Conservation (phyloP, 23 red algal species). For the Gracilaria domingensis region DNA sequence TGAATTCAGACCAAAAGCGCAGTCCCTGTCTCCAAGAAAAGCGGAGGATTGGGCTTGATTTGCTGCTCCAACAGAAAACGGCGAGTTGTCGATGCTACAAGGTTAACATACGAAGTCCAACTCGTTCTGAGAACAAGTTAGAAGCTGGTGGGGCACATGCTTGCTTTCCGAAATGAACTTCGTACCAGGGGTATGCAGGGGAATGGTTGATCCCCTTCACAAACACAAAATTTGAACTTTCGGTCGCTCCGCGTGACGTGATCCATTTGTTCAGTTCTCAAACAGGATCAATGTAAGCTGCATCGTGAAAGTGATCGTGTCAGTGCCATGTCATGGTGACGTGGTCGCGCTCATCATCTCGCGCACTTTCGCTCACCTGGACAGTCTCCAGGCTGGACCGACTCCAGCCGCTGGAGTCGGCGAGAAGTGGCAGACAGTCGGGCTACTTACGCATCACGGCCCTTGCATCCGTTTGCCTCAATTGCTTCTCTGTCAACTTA, state of each 20-base stretch:
- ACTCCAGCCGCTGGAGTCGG: no score
- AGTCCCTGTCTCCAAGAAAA: neutral
- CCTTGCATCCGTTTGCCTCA: neutral
- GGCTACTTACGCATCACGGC: neutral
- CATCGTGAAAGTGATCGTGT: neutral
- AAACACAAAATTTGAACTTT: neutral
- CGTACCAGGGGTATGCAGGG: no score
- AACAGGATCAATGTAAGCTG: neutral
- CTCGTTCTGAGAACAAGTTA: no score
- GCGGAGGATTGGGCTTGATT: neutral
- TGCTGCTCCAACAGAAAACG: neutral
- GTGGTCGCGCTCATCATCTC: slow-evolving; percentile 24
- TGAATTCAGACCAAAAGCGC: neutral
- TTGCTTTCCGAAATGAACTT: no score
- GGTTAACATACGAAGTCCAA: no score
- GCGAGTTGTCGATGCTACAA: no score
- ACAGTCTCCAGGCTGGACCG: no score
- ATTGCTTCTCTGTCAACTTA: neutral
- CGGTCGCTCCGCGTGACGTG: no score
- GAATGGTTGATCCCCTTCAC: no score
- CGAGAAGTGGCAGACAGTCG: slow-evolving; percentile 5
- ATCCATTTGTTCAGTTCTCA: neutral
- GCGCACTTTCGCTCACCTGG: neutral
- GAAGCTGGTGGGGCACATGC: no score
- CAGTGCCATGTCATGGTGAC: slow-evolving; percentile 42